phyloP scores from a whole-genome alignment of 768 basidiomycete genomes.

The Boletus speciosus region DNA sequence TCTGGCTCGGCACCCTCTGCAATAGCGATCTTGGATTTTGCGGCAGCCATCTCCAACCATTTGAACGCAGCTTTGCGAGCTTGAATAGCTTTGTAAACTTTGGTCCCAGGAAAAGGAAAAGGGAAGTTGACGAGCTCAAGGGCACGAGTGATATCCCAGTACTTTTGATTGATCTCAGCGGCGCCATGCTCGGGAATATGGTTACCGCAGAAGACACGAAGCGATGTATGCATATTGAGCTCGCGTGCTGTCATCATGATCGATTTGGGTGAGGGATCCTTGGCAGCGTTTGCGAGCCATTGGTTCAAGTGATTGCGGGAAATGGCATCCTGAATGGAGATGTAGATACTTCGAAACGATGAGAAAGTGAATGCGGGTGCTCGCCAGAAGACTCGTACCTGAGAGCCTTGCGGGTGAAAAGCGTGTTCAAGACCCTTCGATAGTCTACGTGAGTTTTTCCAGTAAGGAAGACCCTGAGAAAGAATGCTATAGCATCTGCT shows the following conservation, averaged over 20 bases:
- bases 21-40: conserved; percentile 77
- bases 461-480: conserved; percentile 87
- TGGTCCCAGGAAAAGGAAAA: conserved; percentile 90
- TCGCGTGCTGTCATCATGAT: conserved; percentile 92
- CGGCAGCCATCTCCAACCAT: conserved; percentile 77
- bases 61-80: conserved; percentile 82
- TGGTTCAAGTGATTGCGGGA: conserved; percentile 67
- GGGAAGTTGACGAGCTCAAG: conserved; percentile 99
- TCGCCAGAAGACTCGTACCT: conserved; percentile 46
- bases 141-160: conserved; percentile 93
- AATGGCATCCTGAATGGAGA: conserved; percentile 78
- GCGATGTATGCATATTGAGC: conserved; percentile 96
- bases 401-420: conserved; percentile 94
- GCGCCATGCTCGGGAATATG: conserved; percentile 83
- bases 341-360: conserved; percentile 60
- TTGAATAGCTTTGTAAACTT: conserved; percentile 90
- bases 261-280: conserved; percentile 46
- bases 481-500: background rate
- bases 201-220: conserved; percentile 90
- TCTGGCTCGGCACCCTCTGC: conserved; percentile 73
- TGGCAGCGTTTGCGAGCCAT: conserved; percentile 65
- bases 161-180: conserved; percentile 83
- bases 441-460: conserved; percentile 94
- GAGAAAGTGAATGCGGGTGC: background rate
- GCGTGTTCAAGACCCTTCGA: conserved; percentile 80